phyloP scores from a whole-genome alignment of 805 yeast genomes.

The Wickerhamomyces chambardii region DNA sequence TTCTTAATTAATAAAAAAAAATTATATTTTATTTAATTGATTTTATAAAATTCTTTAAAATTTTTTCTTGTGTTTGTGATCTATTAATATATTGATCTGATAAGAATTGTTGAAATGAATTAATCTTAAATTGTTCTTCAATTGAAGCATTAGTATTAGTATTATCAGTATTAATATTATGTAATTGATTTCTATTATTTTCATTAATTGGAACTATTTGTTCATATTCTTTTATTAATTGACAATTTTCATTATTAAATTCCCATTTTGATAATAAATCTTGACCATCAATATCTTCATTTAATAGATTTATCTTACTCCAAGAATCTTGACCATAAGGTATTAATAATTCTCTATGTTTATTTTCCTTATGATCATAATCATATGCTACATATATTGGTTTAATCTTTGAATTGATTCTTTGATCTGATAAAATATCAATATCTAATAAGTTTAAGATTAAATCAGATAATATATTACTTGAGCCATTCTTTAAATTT shows the following conservation, averaged over 20 bases:
- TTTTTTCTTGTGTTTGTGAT: not conserved
- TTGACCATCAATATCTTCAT: conserved; percentile 23
- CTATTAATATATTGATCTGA: not conserved
- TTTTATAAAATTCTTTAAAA: no score
- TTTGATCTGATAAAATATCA: not conserved
- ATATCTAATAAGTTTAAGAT: conserved; percentile 1
- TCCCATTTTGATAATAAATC: conserved; percentile 11
- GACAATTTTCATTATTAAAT: conserved; percentile 17
- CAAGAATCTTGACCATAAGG: conserved; percentile 45
- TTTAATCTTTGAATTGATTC: not conserved
- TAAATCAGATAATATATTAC: conserved; percentile 1
- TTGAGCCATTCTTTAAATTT: no score
- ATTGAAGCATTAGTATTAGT: not conserved
- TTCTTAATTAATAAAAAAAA: no score
- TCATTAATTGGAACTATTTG: conserved; percentile 6
- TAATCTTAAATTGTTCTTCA: not conserved
- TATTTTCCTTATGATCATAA: no score
- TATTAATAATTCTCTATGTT: conserved; percentile 21
- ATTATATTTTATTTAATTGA: not conserved
- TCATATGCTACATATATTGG: no score
- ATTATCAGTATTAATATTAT: not conserved
- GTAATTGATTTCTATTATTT: not conserved
- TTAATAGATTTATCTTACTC: conserved; percentile 34
- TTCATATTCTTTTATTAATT: conserved; percentile 9
- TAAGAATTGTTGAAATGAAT: conserved; percentile 2